Base-by-base conservation (phyloP, 2,329 filamentous ascomycete genomes). In the Fusarium nanum region DNA sequence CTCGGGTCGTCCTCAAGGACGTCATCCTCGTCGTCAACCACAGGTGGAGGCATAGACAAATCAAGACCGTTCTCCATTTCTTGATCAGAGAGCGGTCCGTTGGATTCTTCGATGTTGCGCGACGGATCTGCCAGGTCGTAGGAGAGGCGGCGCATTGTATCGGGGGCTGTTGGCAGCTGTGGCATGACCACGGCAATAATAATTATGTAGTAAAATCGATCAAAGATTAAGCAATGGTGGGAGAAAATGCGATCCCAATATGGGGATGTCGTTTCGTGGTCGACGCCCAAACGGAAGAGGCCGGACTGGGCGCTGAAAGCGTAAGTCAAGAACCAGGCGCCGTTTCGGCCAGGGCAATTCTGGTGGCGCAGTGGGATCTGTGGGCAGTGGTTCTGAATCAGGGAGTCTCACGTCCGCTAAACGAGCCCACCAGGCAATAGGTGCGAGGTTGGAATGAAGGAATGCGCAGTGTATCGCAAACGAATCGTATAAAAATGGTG, bases 91-190 rank as follows among this genome's bases (percentile, higher is more conserved):
- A 76, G 74, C 13, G 77, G 64, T 54, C 56, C 70, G 52, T 74
- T 75, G 25, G 77, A 70, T 41, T 82, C 81, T 57, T 83, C 77
- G 46, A 78, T 76, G 68, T 79, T 81, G 72, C 79, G 81, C 75
- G 79, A 77, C 40, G 81, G 78, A 56, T 85, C 82, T 48, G 79
- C 78, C 54, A 83, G 65, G 70, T 84, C 80, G 62, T 76, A 60
- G 27, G 83, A 83, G 56, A 76, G 76, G 68, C 81, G 82, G 75
- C 79, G 81, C 83, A 85, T 84, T 57, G 69, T 81, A 64, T 73
- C 64, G 50, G 68, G n/a, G 49, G 58, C 62, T 62, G 72, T 45
- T n/a, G 73, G 57, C 32, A 61, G 53, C 41, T 73, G 66, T 41
- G 63, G 50, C 71, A 73, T 73, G 47, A 23, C 44, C 34, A 47